Percentiles rank a stretch among this genome's conserved stretches.
Evolutionary conservation across 345 rosid species (phyloP).

Genomic region (Bruguiera sexangula): DNA sequence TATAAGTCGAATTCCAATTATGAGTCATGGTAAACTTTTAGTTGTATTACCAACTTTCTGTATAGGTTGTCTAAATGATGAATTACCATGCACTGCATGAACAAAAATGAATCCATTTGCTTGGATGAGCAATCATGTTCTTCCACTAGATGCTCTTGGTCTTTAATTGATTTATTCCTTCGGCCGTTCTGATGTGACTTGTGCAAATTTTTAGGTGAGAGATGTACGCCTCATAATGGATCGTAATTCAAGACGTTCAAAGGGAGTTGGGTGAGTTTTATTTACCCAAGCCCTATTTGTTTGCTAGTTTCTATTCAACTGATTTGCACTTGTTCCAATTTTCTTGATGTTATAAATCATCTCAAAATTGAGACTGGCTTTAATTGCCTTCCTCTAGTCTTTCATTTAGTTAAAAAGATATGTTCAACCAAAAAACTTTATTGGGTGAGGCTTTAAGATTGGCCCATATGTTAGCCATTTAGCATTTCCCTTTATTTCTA

Average conservation of each 20-base stretch:
- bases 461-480: no score
- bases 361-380: background rate
- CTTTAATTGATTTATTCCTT: background rate
- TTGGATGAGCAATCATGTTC: background rate
- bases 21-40: background rate
- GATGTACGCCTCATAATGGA: constrained; percentile 98
- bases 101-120: background rate
- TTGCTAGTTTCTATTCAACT: background rate
- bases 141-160: background rate
- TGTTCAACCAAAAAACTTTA: no score
- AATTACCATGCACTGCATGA: background rate
- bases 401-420: background rate
- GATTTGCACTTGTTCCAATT: background rate
- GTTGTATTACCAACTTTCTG: background rate
- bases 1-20: background rate
- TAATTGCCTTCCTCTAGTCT: background rate
- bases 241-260: constrained; percentile 92
- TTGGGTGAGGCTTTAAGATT: no score
- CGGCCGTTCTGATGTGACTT: constrained; percentile 8
- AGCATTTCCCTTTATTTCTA: no score
- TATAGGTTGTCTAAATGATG: background rate
- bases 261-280: constrained; percentile 79
- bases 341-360: background rate
- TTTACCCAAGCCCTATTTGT: background rate
- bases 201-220: constrained; percentile 62